Base-by-base conservation (phyloP, 805 yeast genomes). In the Candida parachauliodes region DNA sequence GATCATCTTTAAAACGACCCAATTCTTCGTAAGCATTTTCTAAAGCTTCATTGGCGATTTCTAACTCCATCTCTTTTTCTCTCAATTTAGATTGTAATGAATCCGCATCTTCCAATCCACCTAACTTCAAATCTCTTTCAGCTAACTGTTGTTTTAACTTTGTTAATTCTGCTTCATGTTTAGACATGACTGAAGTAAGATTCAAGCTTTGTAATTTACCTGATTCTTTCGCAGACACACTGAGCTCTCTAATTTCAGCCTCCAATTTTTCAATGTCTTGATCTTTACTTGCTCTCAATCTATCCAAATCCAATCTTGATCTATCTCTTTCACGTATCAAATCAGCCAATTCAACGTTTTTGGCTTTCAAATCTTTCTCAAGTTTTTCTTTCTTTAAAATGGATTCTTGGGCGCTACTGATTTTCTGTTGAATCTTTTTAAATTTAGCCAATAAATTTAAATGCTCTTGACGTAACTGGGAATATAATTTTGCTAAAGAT, bases 391-490 rank as follows among this genome's bases (percentile, higher is more conserved):
- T 79, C 59, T 80, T 83, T 45, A 83, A 83, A 45, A 88, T 76
- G 0, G 95, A 84, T 61, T 88, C 96, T 56, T 88, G 95, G 8
- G 96, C 96, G 47, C 77, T 71, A 10, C 88, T 83, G 2, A 93
- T 94, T 60, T 85, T 86, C 48, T 87, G 85, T 61, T 88, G 94
- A 32, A 82, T 72, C 49, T 83, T 81, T 56, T 89, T 88, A 55
- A 82, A 82, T 54, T 82, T 83, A 36, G 83, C 72, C 54, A 89
- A 71, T 39, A 88, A 62, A 45, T 81, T 83, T 52, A 89, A 70
- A 55, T 89, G 96, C 60, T 89, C 97, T 60, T 86, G 94, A 54
- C 97, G 82, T 49, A 89, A 69, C 61, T 88, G 96, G 2, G 95
- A 81, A 59, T 89, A 89, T 46, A 89, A 69, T 52, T 87, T 87